Percentiles rank a stretch among this genome's conserved stretches.
Evolutionary conservation across 371 early-diverging fungal genomes (phyloP).

Genomic region (Mortierella polycephala): DNA sequence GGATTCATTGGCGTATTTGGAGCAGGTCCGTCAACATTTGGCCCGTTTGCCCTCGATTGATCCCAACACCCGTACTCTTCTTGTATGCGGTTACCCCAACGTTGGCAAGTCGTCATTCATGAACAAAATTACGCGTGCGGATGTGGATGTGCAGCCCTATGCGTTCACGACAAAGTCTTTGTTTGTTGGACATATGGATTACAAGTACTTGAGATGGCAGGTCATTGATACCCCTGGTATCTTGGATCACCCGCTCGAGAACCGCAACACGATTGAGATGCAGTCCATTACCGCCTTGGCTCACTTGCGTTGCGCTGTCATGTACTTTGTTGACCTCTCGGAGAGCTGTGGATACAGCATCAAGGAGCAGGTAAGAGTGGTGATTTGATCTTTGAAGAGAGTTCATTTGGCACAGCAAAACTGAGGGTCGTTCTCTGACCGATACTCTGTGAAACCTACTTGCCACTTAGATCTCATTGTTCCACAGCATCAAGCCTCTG

Average conservation of each 20-base stretch:
- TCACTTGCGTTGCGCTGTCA: conserved; percentile 97
- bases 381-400: neutral
- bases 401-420: neutral
- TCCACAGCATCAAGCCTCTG: conserved; percentile 97
- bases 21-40: conserved; percentile 99
- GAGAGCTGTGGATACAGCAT: conserved; percentile 99
- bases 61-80: conserved; percentile 98
- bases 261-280: conserved; percentile 99
- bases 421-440: neutral
- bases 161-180: conserved; percentile 99
- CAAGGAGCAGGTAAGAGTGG: conserved; percentile 84
- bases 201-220: conserved; percentile 99
- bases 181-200: conserved; percentile 99
- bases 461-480: conserved; percentile 75
- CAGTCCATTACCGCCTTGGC: conserved; percentile 99
- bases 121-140: conserved; percentile 99
- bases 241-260: conserved; percentile 99
- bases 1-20: conserved; percentile 98
- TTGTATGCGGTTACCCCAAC: conserved; percentile 99
- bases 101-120: conserved; percentile 99
- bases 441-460: neutral
- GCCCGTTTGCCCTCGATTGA: conserved; percentile 98
- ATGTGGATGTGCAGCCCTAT: conserved; percentile 99
- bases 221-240: conserved; percentile 99
- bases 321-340: conserved; percentile 99